Conservation (phyloP, 2,329 filamentous ascomycete genomes). For the Claviceps paspali region DNA sequence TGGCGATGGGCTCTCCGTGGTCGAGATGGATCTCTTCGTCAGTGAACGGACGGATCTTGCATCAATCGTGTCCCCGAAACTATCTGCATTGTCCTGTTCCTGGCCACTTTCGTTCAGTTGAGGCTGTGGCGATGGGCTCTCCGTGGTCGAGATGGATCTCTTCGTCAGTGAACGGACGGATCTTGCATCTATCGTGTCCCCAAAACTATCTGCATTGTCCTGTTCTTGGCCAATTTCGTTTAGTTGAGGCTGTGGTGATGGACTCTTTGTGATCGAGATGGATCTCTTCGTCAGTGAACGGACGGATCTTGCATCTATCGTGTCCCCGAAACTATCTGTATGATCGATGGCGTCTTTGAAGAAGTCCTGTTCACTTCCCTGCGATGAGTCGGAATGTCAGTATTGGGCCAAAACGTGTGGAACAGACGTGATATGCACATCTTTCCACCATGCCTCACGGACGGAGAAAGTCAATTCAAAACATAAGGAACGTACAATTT, state of each 20-base stretch:
- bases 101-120: neutral
- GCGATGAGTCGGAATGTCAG: slow-evolving; percentile 7
- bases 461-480: neutral
- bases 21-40: slow-evolving; percentile 29
- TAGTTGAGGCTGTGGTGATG: slow-evolving; percentile 6
- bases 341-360: slow-evolving; percentile 74
- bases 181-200: slow-evolving; percentile 54
- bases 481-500: slow-evolving; percentile 12
- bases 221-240: no score
- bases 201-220: slow-evolving; percentile 26
- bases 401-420: neutral
- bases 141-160: slow-evolving; percentile 22
- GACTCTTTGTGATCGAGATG: slow-evolving; percentile 19
- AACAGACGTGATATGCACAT: neutral
- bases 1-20: slow-evolving; percentile 17
- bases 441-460: neutral
- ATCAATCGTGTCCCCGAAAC: slow-evolving; percentile 49
- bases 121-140: slow-evolving; percentile 12
- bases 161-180: slow-evolving; percentile 50
- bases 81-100: slow-evolving; percentile 24
- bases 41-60: slow-evolving; percentile 49
- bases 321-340: slow-evolving; percentile 36
- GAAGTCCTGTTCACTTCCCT: slow-evolving; percentile 22
- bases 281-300: slow-evolving; percentile 46
- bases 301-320: slow-evolving; percentile 47